These are phyloP conservation scores for Heliamphora exappendiculata DNA, from an alignment of 148 eudicot species.

Conservation along the genomic window DNA sequence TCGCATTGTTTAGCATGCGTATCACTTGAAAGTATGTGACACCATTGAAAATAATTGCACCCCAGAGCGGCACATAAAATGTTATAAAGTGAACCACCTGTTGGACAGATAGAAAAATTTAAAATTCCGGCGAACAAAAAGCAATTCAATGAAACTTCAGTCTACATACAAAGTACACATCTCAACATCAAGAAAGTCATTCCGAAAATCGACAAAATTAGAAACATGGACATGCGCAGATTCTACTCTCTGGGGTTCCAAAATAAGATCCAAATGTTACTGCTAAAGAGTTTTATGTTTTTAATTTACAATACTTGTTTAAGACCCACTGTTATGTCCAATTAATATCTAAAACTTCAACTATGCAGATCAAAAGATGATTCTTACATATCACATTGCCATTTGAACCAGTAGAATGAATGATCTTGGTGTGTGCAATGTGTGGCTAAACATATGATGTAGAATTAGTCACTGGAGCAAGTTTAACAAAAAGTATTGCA, in stretches of 20 bases:
- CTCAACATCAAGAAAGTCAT: neutral
- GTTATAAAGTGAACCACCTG: slow-evolving; percentile 88
- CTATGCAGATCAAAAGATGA: neutral
- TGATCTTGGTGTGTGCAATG: neutral
- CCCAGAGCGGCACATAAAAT: slow-evolving; percentile 96
- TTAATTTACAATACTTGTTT: neutral
- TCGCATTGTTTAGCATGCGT: slow-evolving; percentile 92
- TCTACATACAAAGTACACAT: neutral
- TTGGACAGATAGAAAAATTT: slow-evolving; percentile 15
- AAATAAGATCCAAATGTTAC: neutral
- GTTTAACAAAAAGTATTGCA: neutral
- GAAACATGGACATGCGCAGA: neutral
- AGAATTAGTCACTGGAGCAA: slow-evolving; percentile 5
- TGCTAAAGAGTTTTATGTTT: neutral
- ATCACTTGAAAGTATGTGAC: slow-evolving; percentile 96
- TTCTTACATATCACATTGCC: no score
- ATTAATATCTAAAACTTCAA: no score
- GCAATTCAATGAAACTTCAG: neutral
- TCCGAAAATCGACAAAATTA: neutral
- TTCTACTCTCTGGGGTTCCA: neutral
- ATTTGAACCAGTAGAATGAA: neutral
- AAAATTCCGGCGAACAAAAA: neutral
- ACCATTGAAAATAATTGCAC: slow-evolving; percentile 92
- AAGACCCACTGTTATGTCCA: neutral
- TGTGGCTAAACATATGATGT: neutral